Base-by-base conservation (phyloP, 2,329 filamentous ascomycete species). In the Penicillium sp. region DNA sequence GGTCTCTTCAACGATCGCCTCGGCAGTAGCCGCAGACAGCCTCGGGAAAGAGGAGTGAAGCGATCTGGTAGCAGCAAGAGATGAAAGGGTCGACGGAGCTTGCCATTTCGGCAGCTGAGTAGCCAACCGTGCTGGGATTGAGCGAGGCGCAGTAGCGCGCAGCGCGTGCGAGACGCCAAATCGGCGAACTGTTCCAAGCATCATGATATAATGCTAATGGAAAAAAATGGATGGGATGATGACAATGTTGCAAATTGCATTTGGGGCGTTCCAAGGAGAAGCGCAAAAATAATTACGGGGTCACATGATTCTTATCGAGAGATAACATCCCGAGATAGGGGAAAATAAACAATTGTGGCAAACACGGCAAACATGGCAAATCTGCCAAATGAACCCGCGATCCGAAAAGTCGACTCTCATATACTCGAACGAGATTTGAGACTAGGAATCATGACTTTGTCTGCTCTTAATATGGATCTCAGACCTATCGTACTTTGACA, bases 121-220 rank as follows among this genome's bases (percentile, higher is more conserved):
- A 42, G 62, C 66, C 56, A 67, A 68, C 58, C 67, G 64, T 42
- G 61, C 59, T 45, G 66, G 67, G 49, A 70, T 50, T n/a, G 67
- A 58, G 38, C 68, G 70, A 54, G 70, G 68, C 57, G 64, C 62
- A 55, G 70, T 72, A 57, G 66, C 66, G 59, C 73, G 73, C 54
- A 77, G 63, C 55, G 69, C 75, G 54, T 73, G 73, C 56, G 65
- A 66, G 53, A 74, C 71, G 64, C 70, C 70, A 55, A 72, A 74
- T 59, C 72, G 73, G 66, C 74, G 75, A 67, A 77, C 63, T 63
- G 70, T 70, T 66, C 69, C 67, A 61, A 77, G 68, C 75, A 78
- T 78, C 53, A 63, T 71, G 59, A 52, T 31, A 61, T 21, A 43
- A 58, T 49, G 47, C 53, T 43, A 51, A 61, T 53, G 45, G 45